Base-by-base conservation (phyloP, 139 green algal species). In the Chlorella sp. region DNA sequence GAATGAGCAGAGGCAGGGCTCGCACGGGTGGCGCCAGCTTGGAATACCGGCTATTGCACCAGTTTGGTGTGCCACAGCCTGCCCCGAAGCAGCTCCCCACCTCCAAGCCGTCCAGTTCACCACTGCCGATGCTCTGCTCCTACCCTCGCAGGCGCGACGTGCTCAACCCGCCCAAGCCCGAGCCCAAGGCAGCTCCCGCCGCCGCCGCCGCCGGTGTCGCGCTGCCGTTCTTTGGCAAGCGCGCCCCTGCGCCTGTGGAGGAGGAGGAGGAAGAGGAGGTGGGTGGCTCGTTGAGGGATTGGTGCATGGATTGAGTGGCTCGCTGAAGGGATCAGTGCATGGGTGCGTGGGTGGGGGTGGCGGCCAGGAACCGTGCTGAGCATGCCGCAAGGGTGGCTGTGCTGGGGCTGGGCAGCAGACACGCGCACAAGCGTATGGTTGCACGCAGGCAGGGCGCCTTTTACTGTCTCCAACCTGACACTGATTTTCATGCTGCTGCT, bases 211-310 rank as follows among this genome's bases (percentile, higher is more conserved):
- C 28, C 26, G 40, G 36, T 30, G 17, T 19, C 34, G 9, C 36
- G 32, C 48, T 32, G 28, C 38, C 69, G 46, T 65, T 78, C 43
- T 84, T 88, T n/a, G 51, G 58, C 73, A 76, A 75, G 67, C 26
- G 64, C 20, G 76, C 40, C 22, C 36, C 44, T 0, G 43, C 26
- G 20, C 72, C 40, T 4, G 82, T 43, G 44, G 87, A 89, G 81
- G 75, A 84, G 82, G 86, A 83, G 38, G 85, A 79, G 62, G 87
- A 90, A 40, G 77, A 83, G 60, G 70, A 84, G 77, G 87, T 70
- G 48, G 62, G 65, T 36, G 82, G 43, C 9, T 36, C 30, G 73
- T 51, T 80, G 22, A 22, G 16, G 19, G 7, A 26, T 3, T 38
- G 54, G 32, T 41, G 3, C n/a, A n/a, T n/a, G n/a, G n/a, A n/a